These are phyloP conservation scores for Brassica incana DNA, from an alignment of 345 rosid genomes.

Conservation along the genomic window DNA sequence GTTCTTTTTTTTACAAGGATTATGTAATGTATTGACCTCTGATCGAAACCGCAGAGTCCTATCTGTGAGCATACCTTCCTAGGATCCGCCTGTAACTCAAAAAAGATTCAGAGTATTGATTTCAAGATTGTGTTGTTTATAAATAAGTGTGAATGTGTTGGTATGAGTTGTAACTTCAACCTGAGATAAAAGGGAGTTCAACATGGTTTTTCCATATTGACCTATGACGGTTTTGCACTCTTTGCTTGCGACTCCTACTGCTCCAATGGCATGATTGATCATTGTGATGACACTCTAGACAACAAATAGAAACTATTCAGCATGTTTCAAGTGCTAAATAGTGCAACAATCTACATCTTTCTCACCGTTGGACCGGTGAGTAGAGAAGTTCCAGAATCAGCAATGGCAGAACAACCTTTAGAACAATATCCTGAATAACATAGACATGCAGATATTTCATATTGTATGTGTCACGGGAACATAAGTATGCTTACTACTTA, in stretches of 20 bases:
- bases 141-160: conserved; percentile 2
- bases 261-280: conserved; percentile 86
- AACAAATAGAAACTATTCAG: not conserved
- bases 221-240: conserved; percentile 70
- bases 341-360: not conserved
- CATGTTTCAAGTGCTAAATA: conserved; percentile 4
- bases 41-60: conserved; percentile 73
- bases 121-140: conserved; percentile 5
- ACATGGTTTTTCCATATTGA: conserved; percentile 67
- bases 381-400: conserved; percentile 92
- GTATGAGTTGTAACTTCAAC: conserved; percentile 36
- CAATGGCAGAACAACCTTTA: conserved; percentile 72
- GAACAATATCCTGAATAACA: conserved; percentile 59
- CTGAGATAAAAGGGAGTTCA: conserved; percentile 59
- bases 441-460: not conserved
- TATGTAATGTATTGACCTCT: conserved; percentile 50
- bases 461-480: not conserved
- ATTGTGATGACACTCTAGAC: conserved; percentile 64
- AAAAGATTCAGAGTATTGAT: not conserved
- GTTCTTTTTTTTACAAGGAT: not conserved
- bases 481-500: conserved; percentile 26
- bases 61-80: conserved; percentile 77
- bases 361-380: conserved; percentile 79
- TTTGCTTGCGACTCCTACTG: conserved; percentile 68
- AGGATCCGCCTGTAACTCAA: conserved; percentile 55